Evolutionary conservation across 352 stramenopile species (phyloP).

Genomic region (Phytopythium cucurbitacearum): DNA sequence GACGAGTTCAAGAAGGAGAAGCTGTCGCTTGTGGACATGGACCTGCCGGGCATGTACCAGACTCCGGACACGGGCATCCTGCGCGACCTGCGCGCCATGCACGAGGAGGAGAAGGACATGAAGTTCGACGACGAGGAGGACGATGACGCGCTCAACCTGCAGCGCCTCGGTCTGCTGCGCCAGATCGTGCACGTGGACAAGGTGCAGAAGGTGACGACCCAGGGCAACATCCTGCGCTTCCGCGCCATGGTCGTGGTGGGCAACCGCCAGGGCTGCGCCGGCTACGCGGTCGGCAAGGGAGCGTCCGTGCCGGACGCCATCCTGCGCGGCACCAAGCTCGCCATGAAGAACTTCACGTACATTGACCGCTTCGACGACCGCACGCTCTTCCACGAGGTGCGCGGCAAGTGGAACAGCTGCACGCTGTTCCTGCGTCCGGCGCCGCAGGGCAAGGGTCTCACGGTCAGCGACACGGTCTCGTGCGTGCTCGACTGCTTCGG

Average conservation of each 20-base stretch:
- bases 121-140: constrained; percentile 63
- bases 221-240: constrained; percentile 91
- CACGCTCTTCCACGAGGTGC: constrained; percentile 90
- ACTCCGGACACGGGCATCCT: constrained; percentile 58
- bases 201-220: constrained; percentile 87
- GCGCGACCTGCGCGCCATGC: constrained; percentile 60
- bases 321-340: constrained; percentile 83
- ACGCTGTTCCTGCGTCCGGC: constrained; percentile 86
- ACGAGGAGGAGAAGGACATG: constrained; percentile 70
- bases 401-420: constrained; percentile 95
- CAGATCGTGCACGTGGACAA: constrained; percentile 84
- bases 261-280: constrained; percentile 90
- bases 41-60: constrained; percentile 38
- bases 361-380: constrained; percentile 92
- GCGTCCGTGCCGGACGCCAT: constrained; percentile 87
- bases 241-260: constrained; percentile 92
- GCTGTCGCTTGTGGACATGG: constrained; percentile 52
- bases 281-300: constrained; percentile 93
- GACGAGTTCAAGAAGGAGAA: constrained; percentile 79
- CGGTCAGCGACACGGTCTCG: constrained; percentile 74
- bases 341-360: constrained; percentile 93
- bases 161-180: constrained; percentile 58
- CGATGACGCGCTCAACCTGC: constrained; percentile 58
- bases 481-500: constrained; percentile 89
- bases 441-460: constrained; percentile 66